Evolutionary conservation across 2,329 filamentous ascomycete species (phyloP).

Genomic region (Ilyonectria mors-panacis): DNA sequence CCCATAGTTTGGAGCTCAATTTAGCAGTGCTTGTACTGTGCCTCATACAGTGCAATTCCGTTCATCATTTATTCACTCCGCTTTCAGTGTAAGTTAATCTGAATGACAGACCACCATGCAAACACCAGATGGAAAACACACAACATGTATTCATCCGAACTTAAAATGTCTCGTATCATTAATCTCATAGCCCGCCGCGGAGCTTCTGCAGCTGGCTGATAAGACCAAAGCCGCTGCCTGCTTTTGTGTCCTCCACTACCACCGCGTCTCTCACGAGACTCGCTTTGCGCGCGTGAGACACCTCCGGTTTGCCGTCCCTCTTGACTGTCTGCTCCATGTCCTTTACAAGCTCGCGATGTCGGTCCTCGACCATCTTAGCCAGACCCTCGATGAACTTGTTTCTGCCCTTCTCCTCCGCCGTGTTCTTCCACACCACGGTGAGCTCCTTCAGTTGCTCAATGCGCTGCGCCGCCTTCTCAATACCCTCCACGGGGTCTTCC

Average conservation of each 20-base stretch:
- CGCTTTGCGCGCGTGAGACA: conserved; percentile 55
- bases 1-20: not conserved
- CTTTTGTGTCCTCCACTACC: conserved; percentile 58
- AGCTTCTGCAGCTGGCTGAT: conserved; percentile 76
- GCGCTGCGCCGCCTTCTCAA: conserved; percentile 80
- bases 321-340: conserved; percentile 63
- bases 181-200: conserved; percentile 64
- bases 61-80: conserved; percentile 1
- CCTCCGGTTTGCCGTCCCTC: conserved; percentile 54
- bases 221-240: conserved; percentile 68
- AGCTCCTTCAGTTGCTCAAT: conserved; percentile 85
- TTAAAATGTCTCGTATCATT: conserved; percentile 4
- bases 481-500: conserved; percentile 73
- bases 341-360: conserved; percentile 66
- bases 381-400: conserved; percentile 85
- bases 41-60: not conserved
- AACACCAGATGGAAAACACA: not conserved
- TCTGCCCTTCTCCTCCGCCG: conserved; percentile 91
- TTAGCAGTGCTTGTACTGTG: not conserved
- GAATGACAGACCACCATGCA: not conserved
- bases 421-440: conserved; percentile 92
- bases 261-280: conserved; percentile 49
- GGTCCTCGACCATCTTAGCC: conserved; percentile 86
- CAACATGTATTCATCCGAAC: conserved; percentile 1
- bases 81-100: not conserved